Percentiles rank a stretch among this genome's conserved stretches.
Evolutionary conservation across 2,329 filamentous ascomycete genomes (phyloP).

Genomic region (Dactylellina drechsleri): DNA sequence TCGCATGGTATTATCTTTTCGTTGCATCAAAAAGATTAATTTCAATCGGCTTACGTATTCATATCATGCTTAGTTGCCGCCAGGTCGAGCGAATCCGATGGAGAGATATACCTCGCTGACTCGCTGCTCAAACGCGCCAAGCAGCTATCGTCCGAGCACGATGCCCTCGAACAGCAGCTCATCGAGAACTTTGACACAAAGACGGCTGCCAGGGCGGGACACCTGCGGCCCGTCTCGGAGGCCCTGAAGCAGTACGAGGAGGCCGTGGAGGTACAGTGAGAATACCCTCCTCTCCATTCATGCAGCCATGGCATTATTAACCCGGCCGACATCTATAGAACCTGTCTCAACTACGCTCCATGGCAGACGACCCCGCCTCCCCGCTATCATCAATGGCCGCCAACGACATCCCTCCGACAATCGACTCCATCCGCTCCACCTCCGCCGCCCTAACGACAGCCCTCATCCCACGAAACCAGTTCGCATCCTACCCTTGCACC

Average conservation of each 20-base stretch:
- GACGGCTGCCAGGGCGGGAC: slow-evolving; percentile 70
- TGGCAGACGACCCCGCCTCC: slow-evolving; percentile 76
- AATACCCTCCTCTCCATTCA: background rate
- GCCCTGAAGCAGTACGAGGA: slow-evolving; percentile 71
- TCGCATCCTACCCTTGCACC: slow-evolving; percentile 87
- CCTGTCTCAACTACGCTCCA: slow-evolving; percentile 76
- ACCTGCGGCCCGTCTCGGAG: slow-evolving; percentile 69
- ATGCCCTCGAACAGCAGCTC: slow-evolving; percentile 67
- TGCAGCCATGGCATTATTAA: background rate
- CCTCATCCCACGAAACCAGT: slow-evolving; percentile 87
- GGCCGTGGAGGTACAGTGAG: slow-evolving; percentile 65
- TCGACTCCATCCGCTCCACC: slow-evolving; percentile 71
- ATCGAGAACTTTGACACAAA: slow-evolving; percentile 69
- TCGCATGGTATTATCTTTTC: slow-evolving; percentile 29
- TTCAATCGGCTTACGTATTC: background rate
- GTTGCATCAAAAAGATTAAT: background rate
- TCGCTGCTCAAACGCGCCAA: slow-evolving; percentile 71
- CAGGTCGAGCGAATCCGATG: slow-evolving; percentile 8
- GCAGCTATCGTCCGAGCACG: slow-evolving; percentile 69
- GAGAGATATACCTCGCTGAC: slow-evolving; percentile 48
- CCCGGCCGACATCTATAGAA: slow-evolving; percentile 59
- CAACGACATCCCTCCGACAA: slow-evolving; percentile 77
- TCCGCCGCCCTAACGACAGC: slow-evolving; percentile 76
- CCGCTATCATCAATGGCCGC: slow-evolving; percentile 71
- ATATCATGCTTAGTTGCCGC: slow-evolving; percentile 22